Percentiles rank a stretch among this genome's conserved stretches.
These are phyloP conservation scores for Nigrospora oryzae DNA, from an alignment of 2,329 filamentous ascomycete genomes.

Conservation along the genomic window DNA sequence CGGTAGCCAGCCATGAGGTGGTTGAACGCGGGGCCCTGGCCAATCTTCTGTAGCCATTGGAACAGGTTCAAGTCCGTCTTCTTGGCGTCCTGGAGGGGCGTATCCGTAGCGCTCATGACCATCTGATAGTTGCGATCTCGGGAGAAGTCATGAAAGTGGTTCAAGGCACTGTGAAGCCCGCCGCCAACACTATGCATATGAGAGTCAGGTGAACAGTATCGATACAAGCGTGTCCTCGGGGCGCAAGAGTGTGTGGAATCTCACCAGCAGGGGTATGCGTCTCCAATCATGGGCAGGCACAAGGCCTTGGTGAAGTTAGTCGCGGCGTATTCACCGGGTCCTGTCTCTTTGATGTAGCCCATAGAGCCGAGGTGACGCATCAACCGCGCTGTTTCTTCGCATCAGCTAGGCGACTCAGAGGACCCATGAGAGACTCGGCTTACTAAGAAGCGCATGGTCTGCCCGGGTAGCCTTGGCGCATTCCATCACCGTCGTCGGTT, in stretches of 20 bases:
- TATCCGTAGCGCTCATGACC: not conserved
- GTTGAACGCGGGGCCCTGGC: constrained; percentile 7
- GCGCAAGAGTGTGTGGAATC: not conserved
- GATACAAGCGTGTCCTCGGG: too few species aligned
- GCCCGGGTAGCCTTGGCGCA: not conserved
- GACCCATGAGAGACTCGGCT: not conserved
- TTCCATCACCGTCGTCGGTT: not conserved
- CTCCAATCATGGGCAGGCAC: constrained; percentile 6
- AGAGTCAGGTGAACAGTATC: too few species aligned
- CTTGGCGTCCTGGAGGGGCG: constrained; percentile 8
- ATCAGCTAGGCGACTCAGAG: not conserved
- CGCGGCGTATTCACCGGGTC: constrained; percentile 5
- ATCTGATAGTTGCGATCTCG: constrained; percentile 1
- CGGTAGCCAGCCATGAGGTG: constrained; percentile 10
- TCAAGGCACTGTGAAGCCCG: constrained; percentile 1
- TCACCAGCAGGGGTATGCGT: constrained; percentile 9
- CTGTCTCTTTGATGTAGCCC: constrained; percentile 7
- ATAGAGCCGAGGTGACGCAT: constrained; percentile 7
- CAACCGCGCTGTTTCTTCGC: constrained; percentile 24
- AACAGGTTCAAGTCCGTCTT: constrained; percentile 5
- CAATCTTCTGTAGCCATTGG: constrained; percentile 5
- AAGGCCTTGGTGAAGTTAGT: constrained; percentile 8
- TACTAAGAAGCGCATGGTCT: not conserved
- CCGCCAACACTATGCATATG: not conserved
- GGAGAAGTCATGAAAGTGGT: constrained; percentile 5